phyloP scores from a whole-genome alignment of 1,284 basidiomycete species.

The Coriolopsis trogii region DNA sequence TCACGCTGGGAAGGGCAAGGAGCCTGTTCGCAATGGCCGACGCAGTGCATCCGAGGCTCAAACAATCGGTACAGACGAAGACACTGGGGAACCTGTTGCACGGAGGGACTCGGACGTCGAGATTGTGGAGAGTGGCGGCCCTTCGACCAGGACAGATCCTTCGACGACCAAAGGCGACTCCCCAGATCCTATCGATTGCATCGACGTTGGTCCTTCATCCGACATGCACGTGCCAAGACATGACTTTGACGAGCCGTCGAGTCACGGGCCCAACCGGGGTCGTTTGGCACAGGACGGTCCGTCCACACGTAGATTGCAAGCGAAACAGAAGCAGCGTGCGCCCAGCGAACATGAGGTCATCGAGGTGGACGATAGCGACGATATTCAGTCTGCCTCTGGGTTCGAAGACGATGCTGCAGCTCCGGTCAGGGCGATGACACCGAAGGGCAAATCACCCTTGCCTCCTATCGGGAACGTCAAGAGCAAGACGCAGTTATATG shows the following conservation, averaged over 20 bases:
- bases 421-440: not conserved
- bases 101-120: not conserved
- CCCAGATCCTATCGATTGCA: constrained; percentile 12
- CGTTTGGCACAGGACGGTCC: constrained; percentile 14
- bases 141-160: not conserved
- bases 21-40: not conserved
- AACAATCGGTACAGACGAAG: constrained; percentile 13
- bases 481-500: constrained; percentile 9
- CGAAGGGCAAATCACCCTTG: constrained; percentile 9
- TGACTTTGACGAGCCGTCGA: constrained; percentile 4
- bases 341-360: not conserved
- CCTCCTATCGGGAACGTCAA: constrained; percentile 10
- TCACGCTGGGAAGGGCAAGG: constrained; percentile 6
- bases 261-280: not conserved
- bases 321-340: not conserved
- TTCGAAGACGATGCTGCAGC: constrained; percentile 1
- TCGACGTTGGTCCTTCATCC: not conserved
- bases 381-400: constrained; percentile 14
- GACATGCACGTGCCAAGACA: not conserved
- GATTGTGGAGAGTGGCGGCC: not conserved
- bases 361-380: constrained; percentile 12
- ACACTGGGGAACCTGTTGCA: not conserved
- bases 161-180: constrained; percentile 4
- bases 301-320: constrained; percentile 6
- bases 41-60: not conserved